phyloP scores from a whole-genome alignment of 805 yeast species.

The Zygosaccharomyces bisporus region DNA sequence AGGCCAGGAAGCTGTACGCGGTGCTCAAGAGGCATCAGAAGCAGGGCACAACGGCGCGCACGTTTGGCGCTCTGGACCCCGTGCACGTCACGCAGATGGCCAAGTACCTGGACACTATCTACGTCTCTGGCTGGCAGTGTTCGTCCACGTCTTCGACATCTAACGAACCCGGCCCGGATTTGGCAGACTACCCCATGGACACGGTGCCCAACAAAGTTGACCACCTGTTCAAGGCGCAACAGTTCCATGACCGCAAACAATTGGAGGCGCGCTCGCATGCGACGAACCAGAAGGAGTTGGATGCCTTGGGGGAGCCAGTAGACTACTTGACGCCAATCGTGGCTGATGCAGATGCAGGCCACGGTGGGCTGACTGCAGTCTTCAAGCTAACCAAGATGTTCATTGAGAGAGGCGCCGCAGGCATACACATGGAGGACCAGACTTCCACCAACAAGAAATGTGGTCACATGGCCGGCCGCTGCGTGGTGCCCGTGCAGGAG shows the following conservation, averaged over 20 bases:
- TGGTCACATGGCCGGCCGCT: slow-evolving; percentile 99
- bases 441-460: slow-evolving; percentile 98
- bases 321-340: slow-evolving; percentile 93
- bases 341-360: slow-evolving; percentile 99
- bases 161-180: slow-evolving; percentile 96
- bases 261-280: slow-evolving; percentile 69
- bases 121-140: slow-evolving; percentile 98
- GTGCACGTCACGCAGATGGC: slow-evolving; percentile 97
- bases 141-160: slow-evolving; percentile 97
- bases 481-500: slow-evolving; percentile 94
- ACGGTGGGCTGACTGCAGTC: slow-evolving; percentile 96
- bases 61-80: slow-evolving; percentile 95
- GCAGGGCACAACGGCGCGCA: slow-evolving; percentile 51
- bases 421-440: slow-evolving; percentile 97
- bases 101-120: slow-evolving; percentile 84
- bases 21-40: slow-evolving; percentile 67
- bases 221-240: slow-evolving; percentile 93
- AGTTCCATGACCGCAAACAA: slow-evolving; percentile 96
- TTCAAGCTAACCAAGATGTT: slow-evolving; percentile 93
- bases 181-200: slow-evolving; percentile 98
- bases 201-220: slow-evolving; percentile 98
- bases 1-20: slow-evolving; percentile 77
- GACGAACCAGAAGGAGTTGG: slow-evolving; percentile 54
- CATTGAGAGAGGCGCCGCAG: slow-evolving; percentile 98
- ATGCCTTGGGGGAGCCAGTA: slow-evolving; percentile 65